Evolutionary conservation across 345 rosid genomes (phyloP).

Genomic region (Raphanus raphanistrum): DNA sequence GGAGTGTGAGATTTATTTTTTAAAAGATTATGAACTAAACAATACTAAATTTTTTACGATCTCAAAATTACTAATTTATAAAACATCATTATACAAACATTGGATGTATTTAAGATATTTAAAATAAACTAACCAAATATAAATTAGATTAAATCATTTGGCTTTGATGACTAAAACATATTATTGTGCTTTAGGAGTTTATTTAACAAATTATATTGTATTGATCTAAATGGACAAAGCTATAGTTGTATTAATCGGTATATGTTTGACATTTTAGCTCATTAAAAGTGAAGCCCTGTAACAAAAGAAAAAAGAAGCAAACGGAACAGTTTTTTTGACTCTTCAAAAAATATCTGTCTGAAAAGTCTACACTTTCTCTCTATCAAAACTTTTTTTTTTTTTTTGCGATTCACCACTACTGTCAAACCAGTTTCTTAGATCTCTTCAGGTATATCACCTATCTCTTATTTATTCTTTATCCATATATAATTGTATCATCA

Average conservation of each 20-base stretch:
- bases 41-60: not conserved
- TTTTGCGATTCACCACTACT: not conserved
- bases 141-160: no score
- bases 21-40: not conserved
- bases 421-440: not conserved
- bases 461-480: not conserved
- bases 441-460: not conserved
- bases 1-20: not conserved
- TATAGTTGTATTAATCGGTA: not conserved
- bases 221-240: not conserved
- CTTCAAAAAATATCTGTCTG: not conserved
- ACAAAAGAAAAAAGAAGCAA: no score
- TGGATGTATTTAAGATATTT: no score
- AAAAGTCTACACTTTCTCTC: not conserved
- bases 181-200: no score
- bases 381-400: no score
- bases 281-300: not conserved
- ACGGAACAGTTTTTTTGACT: not conserved
- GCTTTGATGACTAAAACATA: no score
- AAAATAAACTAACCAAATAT: no score
- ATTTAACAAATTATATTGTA: no score
- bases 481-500: not conserved
- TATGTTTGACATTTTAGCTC: not conserved
- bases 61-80: not conserved
- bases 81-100: no score